phyloP scores from a whole-genome alignment of 768 basidiomycete genomes.

The Amanita pallidorosea region DNA sequence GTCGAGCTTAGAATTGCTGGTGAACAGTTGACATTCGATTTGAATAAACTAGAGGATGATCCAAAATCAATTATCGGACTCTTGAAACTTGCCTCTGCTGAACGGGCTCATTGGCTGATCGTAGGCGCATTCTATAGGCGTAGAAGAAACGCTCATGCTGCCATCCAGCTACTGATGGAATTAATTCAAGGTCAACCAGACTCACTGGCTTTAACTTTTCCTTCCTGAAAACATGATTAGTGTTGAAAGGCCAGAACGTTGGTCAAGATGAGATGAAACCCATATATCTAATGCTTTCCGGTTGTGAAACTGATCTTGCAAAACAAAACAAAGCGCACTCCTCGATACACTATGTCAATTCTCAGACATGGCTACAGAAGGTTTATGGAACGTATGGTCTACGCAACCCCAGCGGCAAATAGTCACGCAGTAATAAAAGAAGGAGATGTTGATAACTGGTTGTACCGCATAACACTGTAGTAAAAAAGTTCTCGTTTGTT shows the following conservation, averaged over 20 bases:
- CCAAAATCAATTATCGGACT: conserved; percentile 33
- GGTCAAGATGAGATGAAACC: conserved; percentile 32
- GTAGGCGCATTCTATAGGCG: conserved; percentile 44
- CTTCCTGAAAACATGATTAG: conserved; percentile 18
- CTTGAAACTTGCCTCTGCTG: conserved; percentile 31
- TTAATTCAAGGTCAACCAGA: conserved; percentile 35
- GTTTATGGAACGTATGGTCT: conserved; percentile 26
- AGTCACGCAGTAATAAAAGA: background rate
- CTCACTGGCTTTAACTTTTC: background rate
- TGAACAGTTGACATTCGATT: conserved; percentile 30
- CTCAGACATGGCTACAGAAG: conserved; percentile 35
- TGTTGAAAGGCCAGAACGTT: conserved; percentile 25
- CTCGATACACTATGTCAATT: conserved; percentile 25
- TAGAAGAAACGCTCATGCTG: conserved; percentile 31
- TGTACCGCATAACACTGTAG: no score
- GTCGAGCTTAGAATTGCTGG: conserved; percentile 27
- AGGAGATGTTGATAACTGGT: background rate
- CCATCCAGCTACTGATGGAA: conserved; percentile 29
- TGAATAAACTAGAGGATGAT: conserved; percentile 31
- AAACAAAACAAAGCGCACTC: conserved; percentile 18
- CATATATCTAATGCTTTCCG: conserved; percentile 40
- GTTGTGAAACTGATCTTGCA: conserved; percentile 41
- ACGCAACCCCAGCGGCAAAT: no score
- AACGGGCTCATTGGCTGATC: conserved; percentile 45
- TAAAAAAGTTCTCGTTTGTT: no score